Evolutionary conservation across 148 eudicot genomes (phyloP).

Genomic region (Beta vulgaris): DNA sequence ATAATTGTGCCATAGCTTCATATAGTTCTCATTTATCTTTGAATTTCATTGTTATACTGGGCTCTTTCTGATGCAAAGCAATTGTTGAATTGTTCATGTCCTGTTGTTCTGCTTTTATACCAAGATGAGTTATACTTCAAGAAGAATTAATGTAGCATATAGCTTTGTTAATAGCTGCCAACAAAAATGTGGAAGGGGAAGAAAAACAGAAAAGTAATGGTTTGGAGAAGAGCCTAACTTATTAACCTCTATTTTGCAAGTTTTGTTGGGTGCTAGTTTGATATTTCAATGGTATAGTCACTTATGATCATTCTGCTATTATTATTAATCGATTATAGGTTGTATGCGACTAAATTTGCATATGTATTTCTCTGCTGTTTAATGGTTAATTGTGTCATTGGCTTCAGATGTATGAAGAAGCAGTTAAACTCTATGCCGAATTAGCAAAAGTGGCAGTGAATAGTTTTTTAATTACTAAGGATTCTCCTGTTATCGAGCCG

Average conservation of each 20-base stretch:
- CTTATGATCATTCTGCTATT: not conserved
- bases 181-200: no score
- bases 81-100: not conserved
- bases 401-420: slow-evolving; percentile 67
- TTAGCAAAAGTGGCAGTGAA: slow-evolving; percentile 83
- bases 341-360: not conserved
- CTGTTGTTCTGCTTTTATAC: not conserved
- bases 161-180: not conserved
- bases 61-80: not conserved
- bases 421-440: slow-evolving; percentile 67
- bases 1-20: no score
- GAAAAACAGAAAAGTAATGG: no score
- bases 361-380: not conserved
- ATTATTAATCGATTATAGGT: not conserved
- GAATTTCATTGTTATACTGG: no score
- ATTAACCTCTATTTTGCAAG: not conserved
- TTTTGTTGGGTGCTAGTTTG: not conserved
- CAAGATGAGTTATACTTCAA: no score
- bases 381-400: not conserved
- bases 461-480: slow-evolving; percentile 82
- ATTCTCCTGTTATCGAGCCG: slow-evolving; percentile 78
- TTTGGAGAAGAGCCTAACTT: not conserved
- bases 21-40: no score
- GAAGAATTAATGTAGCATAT: not conserved
- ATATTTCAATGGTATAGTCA: not conserved